Evolutionary conservation across 176 grass and related monocot species (phyloP), one percentile per base, ranked within the genome.

Genomic region (Eremochloa ophiuroides): DNA sequence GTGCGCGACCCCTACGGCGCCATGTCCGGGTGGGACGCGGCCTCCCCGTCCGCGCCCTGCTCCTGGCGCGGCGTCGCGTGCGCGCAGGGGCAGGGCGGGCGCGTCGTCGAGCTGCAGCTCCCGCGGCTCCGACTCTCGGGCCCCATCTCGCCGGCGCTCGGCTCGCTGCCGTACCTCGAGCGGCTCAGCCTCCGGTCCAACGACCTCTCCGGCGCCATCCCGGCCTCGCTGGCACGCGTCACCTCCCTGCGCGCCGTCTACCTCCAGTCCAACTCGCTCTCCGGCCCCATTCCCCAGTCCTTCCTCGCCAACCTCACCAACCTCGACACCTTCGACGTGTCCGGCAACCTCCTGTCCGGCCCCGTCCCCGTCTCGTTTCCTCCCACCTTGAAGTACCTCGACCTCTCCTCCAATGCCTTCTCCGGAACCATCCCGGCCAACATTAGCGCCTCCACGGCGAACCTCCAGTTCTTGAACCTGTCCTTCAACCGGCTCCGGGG

Each of bases 391-490:
- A 85, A 69, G 5, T 95, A 93, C 85, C 62, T 99, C 58, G 96
- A 99, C 85, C 88, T 99, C 76, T 99, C 96, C 65, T 93, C 93
- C 73, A 99, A 99, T 40, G 85, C 96, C 1, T 88, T 99, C 72
- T 82, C 85, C 40, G 93, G 96, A 11, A 23, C 67, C 73, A 88
- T 99, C 62, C 91, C 96, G 17, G 15, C 58, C 1, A 78, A 61
- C 86, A 66, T 95, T 8, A 84, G 88, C 73, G 35, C 88, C 29
- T 81, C 84, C 3, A 80, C 93, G 14, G 17, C 84, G 10, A 58
- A 3, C 15, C 93, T 99, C 60, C 93, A 99, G 93, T 87, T 90
- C 73, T 39, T 99, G 46, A 95, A 99, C 84, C 82, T 99, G 40
- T 95, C 93, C 58, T 90, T 76, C 80, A 99, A 99, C 85, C 89